Conservation (phyloP, 2,329 filamentous ascomycete species). For the Pseudogymnoascus verrucosus region DNA sequence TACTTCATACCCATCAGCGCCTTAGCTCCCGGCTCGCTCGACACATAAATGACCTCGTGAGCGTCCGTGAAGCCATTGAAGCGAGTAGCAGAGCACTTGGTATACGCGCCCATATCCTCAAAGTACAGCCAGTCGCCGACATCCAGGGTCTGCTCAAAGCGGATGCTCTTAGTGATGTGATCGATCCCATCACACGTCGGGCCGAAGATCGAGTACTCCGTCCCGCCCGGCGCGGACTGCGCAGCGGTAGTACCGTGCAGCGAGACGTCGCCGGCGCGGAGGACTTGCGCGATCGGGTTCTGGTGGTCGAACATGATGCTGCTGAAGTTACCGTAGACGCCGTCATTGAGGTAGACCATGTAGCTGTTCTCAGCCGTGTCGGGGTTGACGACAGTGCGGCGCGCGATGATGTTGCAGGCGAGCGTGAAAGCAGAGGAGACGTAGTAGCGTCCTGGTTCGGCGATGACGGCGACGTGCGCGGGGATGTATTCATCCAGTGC, state of each 20-base stretch:
- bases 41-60: slow-evolving; percentile 91
- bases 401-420: slow-evolving; percentile 91
- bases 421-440: slow-evolving; percentile 89
- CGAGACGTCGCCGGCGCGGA: slow-evolving; percentile 53
- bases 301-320: slow-evolving; percentile 99
- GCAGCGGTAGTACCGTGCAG: slow-evolving; percentile 49
- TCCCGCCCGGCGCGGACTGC: slow-evolving; percentile 39
- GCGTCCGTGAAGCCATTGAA: slow-evolving; percentile 96
- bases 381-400: slow-evolving; percentile 75
- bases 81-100: slow-evolving; percentile 91
- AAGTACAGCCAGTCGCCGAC: slow-evolving; percentile 99
- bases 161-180: slow-evolving; percentile 76
- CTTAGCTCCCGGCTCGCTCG: slow-evolving; percentile 79
- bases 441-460: slow-evolving; percentile 94
- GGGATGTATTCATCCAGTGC: slow-evolving; percentile 88
- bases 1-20: slow-evolving; percentile 49
- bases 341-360: slow-evolving; percentile 97
- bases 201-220: slow-evolving; percentile 95
- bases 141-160: slow-evolving; percentile 68
- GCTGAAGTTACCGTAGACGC: slow-evolving; percentile 96
- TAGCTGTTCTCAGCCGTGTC: slow-evolving; percentile 61
- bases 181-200: slow-evolving; percentile 98
- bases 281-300: slow-evolving; percentile 74
- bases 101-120: slow-evolving; percentile 97
- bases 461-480: slow-evolving; percentile 70